Base-by-base conservation (phyloP, 2,329 filamentous ascomycete genomes). In the Didymella keratinophila region DNA sequence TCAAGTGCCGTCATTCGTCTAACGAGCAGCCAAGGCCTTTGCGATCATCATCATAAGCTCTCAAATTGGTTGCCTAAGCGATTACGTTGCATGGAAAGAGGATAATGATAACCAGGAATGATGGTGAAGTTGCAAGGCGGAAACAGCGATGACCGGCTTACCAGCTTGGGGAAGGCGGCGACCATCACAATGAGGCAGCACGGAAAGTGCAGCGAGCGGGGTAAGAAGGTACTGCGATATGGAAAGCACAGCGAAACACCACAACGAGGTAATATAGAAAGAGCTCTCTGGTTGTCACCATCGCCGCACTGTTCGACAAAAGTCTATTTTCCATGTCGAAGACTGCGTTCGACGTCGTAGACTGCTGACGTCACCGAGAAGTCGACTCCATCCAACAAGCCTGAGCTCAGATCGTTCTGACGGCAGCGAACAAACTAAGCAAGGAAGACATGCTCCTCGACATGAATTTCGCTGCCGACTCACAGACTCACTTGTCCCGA, bases 171-270 rank as follows among this genome's bases (percentile, higher is more conserved):
- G 34, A 56, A 56, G 25, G 42, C 47, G 54, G 32, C 27, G 20
- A 9, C 41, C 28, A 8, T 36, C 14, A 30, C 12, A 8, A 9
- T 45, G 32, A 41, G 20, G 46, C 20, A 32, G 18, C 23, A 30
- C 30, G 37, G 52, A 50, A 56, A 30, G 53, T 56, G 42, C 34
- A 43, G 47, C 54, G 54, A 56, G 54, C 54, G 54, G 54, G 54
- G 54, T 56, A 51, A 56, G 20, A 46, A 34, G 18, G 32, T 45
- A 20, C 21, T 41, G 52, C 32, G 20, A 36, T 11, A 39, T 23
- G 30, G 12, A 32, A 16, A 14, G 30, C 30, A 32, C 30, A 32
- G 30, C 30, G 30, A 32, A 32, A 32, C 11, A 14, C 10, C 14
- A 32, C 30, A 4, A 32, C 30, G 30, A 16, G 30, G 11, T 11